Conservation (phyloP, 192 early-diverging fungal species). For the Cetraspora pellucida region DNA sequence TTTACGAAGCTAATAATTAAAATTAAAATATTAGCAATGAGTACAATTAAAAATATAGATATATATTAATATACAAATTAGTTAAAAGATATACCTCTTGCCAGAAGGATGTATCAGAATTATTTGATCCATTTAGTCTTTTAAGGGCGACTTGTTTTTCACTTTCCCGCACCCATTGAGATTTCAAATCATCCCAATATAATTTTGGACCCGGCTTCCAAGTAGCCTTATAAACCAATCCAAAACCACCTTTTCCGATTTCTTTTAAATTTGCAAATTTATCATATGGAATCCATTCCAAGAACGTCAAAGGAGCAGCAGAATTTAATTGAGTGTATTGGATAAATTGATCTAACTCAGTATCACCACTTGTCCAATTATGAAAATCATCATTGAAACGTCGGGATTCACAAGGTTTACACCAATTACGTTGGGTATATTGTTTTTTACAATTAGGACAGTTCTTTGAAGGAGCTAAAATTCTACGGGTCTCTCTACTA, state of each 20-base stretch:
- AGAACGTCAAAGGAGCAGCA: constrained; percentile 5
- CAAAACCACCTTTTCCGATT: constrained; percentile 15
- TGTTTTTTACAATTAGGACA: constrained; percentile 23
- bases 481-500: not conserved
- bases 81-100: not conserved
- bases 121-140: not conserved
- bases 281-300: constrained; percentile 32
- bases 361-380: constrained; percentile 27
- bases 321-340: constrained; percentile 24
- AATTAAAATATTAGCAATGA: not conserved
- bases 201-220: constrained; percentile 26
- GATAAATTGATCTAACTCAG: constrained; percentile 8
- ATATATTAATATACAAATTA: not conserved
- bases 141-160: constrained; percentile 14
- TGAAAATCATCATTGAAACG: constrained; percentile 14
- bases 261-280: constrained; percentile 23
- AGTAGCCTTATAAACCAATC: constrained; percentile 15
- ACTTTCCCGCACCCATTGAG: constrained; percentile 2
- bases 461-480: not conserved
- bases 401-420: constrained; percentile 17
- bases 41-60: not conserved
- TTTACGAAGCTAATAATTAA: not conserved
- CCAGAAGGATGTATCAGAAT: not conserved
- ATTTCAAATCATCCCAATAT: constrained; percentile 16
- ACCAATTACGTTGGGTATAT: constrained; percentile 22